Conservation (phyloP, 2,329 filamentous ascomycete species). For the Colletotrichum sojae region DNA sequence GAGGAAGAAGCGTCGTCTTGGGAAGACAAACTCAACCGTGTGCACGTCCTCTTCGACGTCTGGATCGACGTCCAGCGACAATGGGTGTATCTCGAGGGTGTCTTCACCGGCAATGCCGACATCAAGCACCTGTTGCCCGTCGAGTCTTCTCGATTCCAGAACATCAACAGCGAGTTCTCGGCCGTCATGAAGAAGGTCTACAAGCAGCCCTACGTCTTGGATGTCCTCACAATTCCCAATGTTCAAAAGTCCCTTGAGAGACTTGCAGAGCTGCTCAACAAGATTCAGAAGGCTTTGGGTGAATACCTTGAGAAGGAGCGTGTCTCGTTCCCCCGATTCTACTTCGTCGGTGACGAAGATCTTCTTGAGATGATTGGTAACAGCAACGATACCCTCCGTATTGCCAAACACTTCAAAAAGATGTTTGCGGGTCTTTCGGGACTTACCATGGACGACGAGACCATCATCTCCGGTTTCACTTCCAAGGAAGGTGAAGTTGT, state of each 20-base stretch:
- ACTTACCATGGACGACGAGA: conserved; percentile 90
- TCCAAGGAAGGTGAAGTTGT: conserved; percentile 97
- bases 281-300: conserved; percentile 98
- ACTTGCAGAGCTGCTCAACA: conserved; percentile 96
- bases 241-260: conserved; percentile 97
- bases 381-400: conserved; percentile 95
- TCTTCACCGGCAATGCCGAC: conserved; percentile 98
- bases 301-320: conserved; percentile 99
- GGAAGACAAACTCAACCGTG: conserved; percentile 98
- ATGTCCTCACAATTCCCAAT: conserved; percentile 95
- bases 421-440: conserved; percentile 99
- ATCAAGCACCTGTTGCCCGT: conserved; percentile 98
- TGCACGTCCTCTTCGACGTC: conserved; percentile 97
- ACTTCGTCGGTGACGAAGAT: conserved; percentile 99
- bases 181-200: conserved; percentile 99
- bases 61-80: conserved; percentile 99
- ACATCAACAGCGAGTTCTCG: conserved; percentile 99
- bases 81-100: conserved; percentile 99
- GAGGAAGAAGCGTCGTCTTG: conserved; percentile 96
- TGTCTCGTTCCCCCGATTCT: conserved; percentile 98
- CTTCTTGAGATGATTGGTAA: conserved; percentile 99
- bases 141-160: conserved; percentile 96
- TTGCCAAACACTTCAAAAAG: conserved; percentile 99
- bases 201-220: conserved; percentile 94
- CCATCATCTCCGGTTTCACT: conserved; percentile 89